Conservation (phyloP, 2,329 filamentous ascomycete species). For the Fusarium sp. region DNA sequence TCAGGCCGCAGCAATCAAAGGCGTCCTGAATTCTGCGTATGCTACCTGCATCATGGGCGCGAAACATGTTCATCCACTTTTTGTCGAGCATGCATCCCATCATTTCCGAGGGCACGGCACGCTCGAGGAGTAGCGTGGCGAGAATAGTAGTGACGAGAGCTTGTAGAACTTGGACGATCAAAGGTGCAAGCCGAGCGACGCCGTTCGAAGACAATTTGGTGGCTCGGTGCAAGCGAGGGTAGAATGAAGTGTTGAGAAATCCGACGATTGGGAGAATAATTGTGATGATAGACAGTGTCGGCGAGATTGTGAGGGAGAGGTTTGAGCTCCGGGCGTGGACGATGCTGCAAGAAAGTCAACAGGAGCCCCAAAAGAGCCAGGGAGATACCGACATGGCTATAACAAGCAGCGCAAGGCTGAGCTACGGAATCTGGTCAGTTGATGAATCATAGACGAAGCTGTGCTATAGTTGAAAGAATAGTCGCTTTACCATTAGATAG, state of each 20-base stretch:
- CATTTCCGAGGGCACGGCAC: slow-evolving; percentile 47
- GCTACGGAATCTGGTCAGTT: slow-evolving; percentile 26
- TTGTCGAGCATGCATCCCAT: slow-evolving; percentile 65
- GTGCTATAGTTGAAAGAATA: neutral
- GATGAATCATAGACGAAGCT: too few relatives aligned
- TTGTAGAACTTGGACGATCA: slow-evolving; percentile 56
- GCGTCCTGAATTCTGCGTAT: slow-evolving; percentile 73
- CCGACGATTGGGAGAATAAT: slow-evolving; percentile 55
- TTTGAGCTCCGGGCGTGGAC: slow-evolving; percentile 52
- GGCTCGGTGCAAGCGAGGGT: slow-evolving; percentile 48
- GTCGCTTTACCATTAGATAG: slow-evolving; percentile 46
- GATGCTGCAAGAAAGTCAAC: slow-evolving; percentile 46
- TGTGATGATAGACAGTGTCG: slow-evolving; percentile 50
- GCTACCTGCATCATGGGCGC: slow-evolving; percentile 57
- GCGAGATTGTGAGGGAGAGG: slow-evolving; percentile 56
- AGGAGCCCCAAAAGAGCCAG: neutral
- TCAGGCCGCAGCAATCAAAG: slow-evolving; percentile 74
- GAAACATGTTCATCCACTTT: slow-evolving; percentile 67
- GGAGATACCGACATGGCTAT: slow-evolving; percentile 45
- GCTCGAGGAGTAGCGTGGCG: slow-evolving; percentile 56
- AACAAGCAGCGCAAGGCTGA: slow-evolving; percentile 46
- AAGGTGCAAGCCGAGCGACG: slow-evolving; percentile 43
- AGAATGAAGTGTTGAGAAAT: slow-evolving; percentile 51
- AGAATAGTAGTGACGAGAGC: slow-evolving; percentile 56
- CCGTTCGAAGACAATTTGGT: slow-evolving; percentile 35